Evolutionary conservation across 116 monocot species (phyloP).

Genomic region (Posidonia oceanica): DNA sequence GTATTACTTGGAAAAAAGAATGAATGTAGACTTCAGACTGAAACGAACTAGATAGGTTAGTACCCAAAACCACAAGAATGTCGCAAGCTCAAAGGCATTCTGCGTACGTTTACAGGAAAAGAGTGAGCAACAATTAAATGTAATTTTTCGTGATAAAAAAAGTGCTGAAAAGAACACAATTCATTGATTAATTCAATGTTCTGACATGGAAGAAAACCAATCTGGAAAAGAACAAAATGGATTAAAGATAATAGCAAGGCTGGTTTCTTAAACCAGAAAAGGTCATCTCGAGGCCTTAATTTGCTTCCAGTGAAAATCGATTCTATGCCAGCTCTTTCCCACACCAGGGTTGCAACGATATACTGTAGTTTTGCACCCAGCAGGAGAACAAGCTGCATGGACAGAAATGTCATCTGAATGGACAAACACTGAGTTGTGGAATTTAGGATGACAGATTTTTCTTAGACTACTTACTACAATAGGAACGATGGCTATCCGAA

Average conservation of each 20-base stretch:
- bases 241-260: constrained; percentile 64
- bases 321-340: constrained; percentile 51
- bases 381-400: constrained; percentile 58
- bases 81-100: constrained; percentile 94
- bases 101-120: constrained; percentile 10
- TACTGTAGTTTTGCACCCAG: constrained; percentile 84
- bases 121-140: constrained; percentile 5
- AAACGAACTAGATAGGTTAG: not conserved
- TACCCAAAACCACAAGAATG: constrained; percentile 99
- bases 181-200: no score
- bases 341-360: constrained; percentile 73
- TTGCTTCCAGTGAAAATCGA: constrained; percentile 17
- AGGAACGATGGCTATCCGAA: constrained; percentile 92
- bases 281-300: constrained; percentile 68
- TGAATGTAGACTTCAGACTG: not conserved
- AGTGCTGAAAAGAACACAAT: not conserved
- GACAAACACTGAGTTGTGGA: not conserved
- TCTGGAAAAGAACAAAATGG: constrained; percentile 61
- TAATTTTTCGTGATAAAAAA: not conserved
- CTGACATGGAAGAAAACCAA: no score
- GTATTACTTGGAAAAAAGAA: not conserved
- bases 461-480: constrained; percentile 42
- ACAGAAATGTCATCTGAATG: not conserved
- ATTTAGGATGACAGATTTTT: not conserved
- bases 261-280: constrained; percentile 96